A percentile compares a stretch with the other conserved stretches of the same genome.
Conservation (phyloP, 176 grass and related monocot species). For the Thalia dealbata region DNA sequence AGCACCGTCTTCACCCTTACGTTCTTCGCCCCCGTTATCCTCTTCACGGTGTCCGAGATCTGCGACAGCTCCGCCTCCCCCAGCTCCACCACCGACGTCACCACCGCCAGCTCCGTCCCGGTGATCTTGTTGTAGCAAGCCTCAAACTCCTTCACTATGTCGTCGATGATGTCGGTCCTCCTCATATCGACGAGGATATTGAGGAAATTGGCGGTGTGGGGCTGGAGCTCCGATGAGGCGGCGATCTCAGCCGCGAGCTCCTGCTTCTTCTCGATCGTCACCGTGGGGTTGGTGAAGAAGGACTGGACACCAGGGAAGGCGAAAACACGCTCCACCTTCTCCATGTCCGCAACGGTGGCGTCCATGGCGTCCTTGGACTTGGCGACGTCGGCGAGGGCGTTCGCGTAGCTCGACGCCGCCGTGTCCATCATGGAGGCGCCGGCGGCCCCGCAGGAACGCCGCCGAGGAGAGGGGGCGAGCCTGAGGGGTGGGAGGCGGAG, state of each 20-base stretch:
- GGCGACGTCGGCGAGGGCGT: constrained; percentile 55
- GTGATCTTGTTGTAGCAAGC: constrained; percentile 55
- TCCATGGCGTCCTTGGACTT: constrained; percentile 43
- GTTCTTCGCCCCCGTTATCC: constrained; percentile 57
- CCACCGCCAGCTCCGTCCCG: constrained; percentile 62
- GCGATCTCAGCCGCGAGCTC: constrained; percentile 50
- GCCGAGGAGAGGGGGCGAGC: constrained; percentile 8
- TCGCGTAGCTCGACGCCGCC: constrained; percentile 18
- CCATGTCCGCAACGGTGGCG: constrained; percentile 49
- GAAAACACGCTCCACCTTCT: constrained; percentile 65
- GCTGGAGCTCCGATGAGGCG: constrained; percentile 44
- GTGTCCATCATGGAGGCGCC: constrained; percentile 18
- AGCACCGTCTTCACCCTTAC: constrained; percentile 71
- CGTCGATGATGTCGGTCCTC: constrained; percentile 34
- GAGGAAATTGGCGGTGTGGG: constrained; percentile 66
- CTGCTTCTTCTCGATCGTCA: constrained; percentile 43
- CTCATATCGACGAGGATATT: constrained; percentile 57
- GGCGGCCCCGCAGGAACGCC: constrained; percentile 9
- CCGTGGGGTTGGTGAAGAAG: constrained; percentile 80
- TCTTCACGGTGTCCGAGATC: constrained; percentile 65
- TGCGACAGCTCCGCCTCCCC: constrained; percentile 68
- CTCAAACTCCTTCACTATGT: constrained; percentile 79
- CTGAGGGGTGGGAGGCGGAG: constrained; percentile 35
- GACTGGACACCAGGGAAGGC: constrained; percentile 38
- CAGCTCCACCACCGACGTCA: constrained; percentile 72